Percentiles rank a stretch among this genome's conserved stretches.
These are phyloP conservation scores for Cornus controversa DNA, from an alignment of 148 eudicot species.

Conservation along the genomic window DNA sequence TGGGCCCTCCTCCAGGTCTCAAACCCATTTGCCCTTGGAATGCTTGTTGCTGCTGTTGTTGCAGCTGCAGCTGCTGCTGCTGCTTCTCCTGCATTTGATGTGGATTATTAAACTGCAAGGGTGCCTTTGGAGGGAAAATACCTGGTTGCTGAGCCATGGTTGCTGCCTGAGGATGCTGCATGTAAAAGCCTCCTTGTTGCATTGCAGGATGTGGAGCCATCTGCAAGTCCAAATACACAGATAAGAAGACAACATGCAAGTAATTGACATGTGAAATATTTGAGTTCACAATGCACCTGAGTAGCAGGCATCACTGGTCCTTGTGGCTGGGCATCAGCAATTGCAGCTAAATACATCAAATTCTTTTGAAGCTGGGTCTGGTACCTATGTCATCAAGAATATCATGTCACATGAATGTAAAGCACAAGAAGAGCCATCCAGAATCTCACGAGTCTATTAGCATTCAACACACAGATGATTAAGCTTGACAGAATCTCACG, in stretches of 20 bases:
- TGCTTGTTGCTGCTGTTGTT: slow-evolving; percentile 49
- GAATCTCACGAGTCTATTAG: not conserved
- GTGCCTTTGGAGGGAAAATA: slow-evolving; percentile 62
- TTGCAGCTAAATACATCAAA: slow-evolving; percentile 94
- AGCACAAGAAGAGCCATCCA: not conserved
- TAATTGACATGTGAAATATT: not conserved
- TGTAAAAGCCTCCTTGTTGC: slow-evolving; percentile 84
- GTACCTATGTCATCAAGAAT: slow-evolving; percentile 50
- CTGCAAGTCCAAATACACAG: slow-evolving; percentile 30
- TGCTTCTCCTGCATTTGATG: slow-evolving; percentile 52
- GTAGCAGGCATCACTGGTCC: slow-evolving; percentile 64
- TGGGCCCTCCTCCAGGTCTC: slow-evolving; percentile 40
- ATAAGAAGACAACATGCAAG: slow-evolving; percentile 1
- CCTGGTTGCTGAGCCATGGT: slow-evolving; percentile 72
- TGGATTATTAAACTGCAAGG: slow-evolving; percentile 53
- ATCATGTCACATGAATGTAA: not conserved
- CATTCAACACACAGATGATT: not conserved
- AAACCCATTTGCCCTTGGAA: slow-evolving; percentile 55
- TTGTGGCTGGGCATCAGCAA: slow-evolving; percentile 98
- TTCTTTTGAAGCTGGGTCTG: slow-evolving; percentile 97
- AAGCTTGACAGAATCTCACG: not conserved
- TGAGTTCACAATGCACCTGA: slow-evolving; percentile 37
- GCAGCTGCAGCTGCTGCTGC: slow-evolving; percentile 46
- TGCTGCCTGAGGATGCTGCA: slow-evolving; percentile 82
- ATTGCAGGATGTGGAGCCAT: slow-evolving; percentile 78